Percentiles rank a stretch among this genome's conserved stretches.
These are phyloP conservation scores for Rhodotorula kratochvilovae DNA, from an alignment of 768 basidiomycete genomes.

Conservation along the genomic window DNA sequence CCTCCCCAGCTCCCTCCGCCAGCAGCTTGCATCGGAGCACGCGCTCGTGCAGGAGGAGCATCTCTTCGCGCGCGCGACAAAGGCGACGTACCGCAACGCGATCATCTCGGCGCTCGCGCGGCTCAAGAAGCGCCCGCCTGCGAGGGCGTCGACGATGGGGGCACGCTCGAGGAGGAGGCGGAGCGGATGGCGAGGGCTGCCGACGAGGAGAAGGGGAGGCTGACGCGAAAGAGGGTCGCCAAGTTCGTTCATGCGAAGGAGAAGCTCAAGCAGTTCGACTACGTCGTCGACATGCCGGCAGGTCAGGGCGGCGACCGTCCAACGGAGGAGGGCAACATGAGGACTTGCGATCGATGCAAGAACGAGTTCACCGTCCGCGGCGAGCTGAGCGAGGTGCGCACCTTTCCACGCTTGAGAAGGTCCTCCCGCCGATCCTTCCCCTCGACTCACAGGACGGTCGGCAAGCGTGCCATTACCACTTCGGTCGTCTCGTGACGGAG, in stretches of 20 bases:
- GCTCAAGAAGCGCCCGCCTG: slow-evolving; percentile 57
- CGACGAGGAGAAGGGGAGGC: slow-evolving; percentile 42
- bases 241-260: slow-evolving; percentile 15
- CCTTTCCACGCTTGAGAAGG: background rate
- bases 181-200: slow-evolving; percentile 34
- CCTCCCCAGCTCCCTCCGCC: slow-evolving; percentile 12
- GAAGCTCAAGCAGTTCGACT: slow-evolving; percentile 24
- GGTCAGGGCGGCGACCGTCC: slow-evolving; percentile 64
- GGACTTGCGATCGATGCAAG: slow-evolving; percentile 74
- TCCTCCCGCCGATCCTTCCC: background rate
- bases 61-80: slow-evolving; percentile 67
- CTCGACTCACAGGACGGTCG: slow-evolving; percentile 50
- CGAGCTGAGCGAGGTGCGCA: slow-evolving; percentile 42
- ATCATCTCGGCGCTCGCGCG: slow-evolving; percentile 56
- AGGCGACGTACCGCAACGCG: slow-evolving; percentile 78
- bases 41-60: slow-evolving; percentile 76
- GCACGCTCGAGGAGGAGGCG: slow-evolving; percentile 47
- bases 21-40: slow-evolving; percentile 66
- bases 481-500: slow-evolving; percentile 65
- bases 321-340: slow-evolving; percentile 56
- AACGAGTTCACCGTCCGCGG: slow-evolving; percentile 65
- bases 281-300: slow-evolving; percentile 60
- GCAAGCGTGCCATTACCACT: slow-evolving; percentile 72
- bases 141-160: slow-evolving; percentile 50
- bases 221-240: slow-evolving; percentile 38